Percentiles rank a stretch among this genome's conserved stretches.
phyloP scores from a whole-genome alignment of 2,329 filamentous ascomycete species.

The Colletotrichum musicola region DNA sequence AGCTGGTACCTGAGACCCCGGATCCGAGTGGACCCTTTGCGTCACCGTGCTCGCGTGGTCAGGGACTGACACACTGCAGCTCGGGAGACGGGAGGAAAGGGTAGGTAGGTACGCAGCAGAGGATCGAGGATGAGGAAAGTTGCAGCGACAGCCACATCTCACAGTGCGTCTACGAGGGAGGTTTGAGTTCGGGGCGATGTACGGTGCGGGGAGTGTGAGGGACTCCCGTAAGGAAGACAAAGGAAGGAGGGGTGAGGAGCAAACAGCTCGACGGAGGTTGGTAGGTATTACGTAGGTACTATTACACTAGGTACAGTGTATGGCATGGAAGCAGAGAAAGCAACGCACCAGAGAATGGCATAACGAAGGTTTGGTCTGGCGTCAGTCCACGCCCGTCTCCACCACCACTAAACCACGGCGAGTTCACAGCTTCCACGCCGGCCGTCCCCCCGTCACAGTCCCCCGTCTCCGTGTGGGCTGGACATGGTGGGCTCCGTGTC shows the following conservation, averaged over 20 bases:
- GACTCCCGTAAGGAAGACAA: too few relatives aligned
- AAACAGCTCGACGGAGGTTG: too few relatives aligned
- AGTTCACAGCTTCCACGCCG: conserved; percentile 18
- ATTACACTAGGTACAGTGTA: too few relatives aligned
- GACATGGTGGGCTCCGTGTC: conserved; percentile 2
- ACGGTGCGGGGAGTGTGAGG: too few relatives aligned
- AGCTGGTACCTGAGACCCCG: conserved; percentile 41
- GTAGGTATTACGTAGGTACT: too few relatives aligned
- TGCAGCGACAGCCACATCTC: too few relatives aligned
- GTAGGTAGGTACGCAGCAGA: background rate
- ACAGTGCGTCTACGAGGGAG: too few relatives aligned
- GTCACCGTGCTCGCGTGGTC: conserved; percentile 38
- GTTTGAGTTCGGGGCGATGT: too few relatives aligned
- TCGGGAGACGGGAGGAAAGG: conserved; percentile 16
- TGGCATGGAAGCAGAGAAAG: background rate
- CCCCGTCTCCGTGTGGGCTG: background rate
- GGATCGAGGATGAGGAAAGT: background rate
- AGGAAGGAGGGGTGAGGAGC: too few relatives aligned
- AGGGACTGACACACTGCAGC: background rate
- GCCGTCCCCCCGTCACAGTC: conserved; percentile 11
- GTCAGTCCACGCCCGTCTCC: conserved; percentile 35
- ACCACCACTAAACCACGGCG: conserved; percentile 10
- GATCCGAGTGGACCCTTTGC: conserved; percentile 39
- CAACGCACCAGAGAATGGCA: conserved; percentile 10
- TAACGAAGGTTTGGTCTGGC: conserved; percentile 35